Evolutionary conservation across 148 eudicot species (phyloP).

Genomic region (Vaccinium myrtillus): DNA sequence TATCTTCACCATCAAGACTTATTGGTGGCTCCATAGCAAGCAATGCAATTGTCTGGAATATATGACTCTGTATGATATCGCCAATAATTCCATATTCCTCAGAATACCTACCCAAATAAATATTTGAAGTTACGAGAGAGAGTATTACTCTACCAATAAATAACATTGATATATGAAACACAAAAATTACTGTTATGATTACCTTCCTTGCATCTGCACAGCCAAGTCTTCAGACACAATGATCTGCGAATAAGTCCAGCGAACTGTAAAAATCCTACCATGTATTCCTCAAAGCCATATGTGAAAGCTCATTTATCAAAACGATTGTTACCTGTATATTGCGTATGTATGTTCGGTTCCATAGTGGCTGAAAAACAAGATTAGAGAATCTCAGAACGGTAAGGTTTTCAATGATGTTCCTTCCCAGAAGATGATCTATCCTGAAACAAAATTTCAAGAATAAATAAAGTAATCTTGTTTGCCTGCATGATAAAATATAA

Average conservation of each 20-base stretch:
- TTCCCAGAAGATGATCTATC: conserved; percentile 44
- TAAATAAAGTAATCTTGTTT: neutral
- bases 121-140: neutral
- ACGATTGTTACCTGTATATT: conserved; percentile 36
- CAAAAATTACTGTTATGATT: neutral
- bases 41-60: conserved; percentile 34
- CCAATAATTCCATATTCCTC: conserved; percentile 39
- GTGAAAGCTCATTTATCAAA: neutral
- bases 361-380: conserved; percentile 40
- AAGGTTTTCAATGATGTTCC: conserved; percentile 43
- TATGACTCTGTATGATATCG: conserved; percentile 38
- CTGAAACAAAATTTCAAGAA: conserved; percentile 20
- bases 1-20: conserved; percentile 44
- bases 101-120: conserved; percentile 24
- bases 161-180: neutral
- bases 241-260: conserved; percentile 11
- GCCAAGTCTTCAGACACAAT: conserved; percentile 26
- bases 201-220: conserved; percentile 27
- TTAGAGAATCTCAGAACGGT: conserved; percentile 44
- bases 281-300: neutral
- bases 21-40: conserved; percentile 46
- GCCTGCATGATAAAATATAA: neutral
- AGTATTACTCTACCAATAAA: neutral
- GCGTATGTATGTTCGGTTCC: conserved; percentile 34
- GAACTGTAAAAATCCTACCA: neutral